Base-by-base conservation (phyloP, 2,329 filamentous ascomycete species). In the Claviceps humidiphila region DNA sequence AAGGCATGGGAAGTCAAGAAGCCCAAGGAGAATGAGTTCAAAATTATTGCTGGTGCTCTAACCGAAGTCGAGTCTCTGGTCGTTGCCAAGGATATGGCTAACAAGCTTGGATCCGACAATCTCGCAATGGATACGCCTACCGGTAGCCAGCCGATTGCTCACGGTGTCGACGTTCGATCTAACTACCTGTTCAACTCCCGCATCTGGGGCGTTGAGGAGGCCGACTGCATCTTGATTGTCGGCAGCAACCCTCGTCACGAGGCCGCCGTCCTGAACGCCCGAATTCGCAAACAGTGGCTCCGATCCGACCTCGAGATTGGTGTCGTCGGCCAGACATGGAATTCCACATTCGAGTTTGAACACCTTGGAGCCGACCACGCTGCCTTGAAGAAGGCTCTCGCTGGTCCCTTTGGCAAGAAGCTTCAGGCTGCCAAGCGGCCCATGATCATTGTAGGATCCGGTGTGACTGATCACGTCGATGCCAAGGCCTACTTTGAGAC, bases 181-280 rank as follows among this genome's bases (percentile, higher is more conserved):
- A 98, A 93, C 74, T 98, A 94, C 71, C 77, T 89, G 45, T 96
- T 98, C 78, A 98, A 98, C 79, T 95, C 90, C 40, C 88, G 79
- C 68, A 95, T 98, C 64, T 85, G 81, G 68, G 93, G 89, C 63
- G 87, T 97, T 40, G 93, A 98, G 71, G 87, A 95, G 64, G 89
- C 91, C 17, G 93, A 97, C 71, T 82, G 79, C 61, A 88, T 98
- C 55, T 83, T 98, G 51, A 82, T 98, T 54, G 81, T 98, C 57
- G 93, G 91, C 59, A 96, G 88, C 67, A 98, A 98, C 75, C 87
- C 93, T 42, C 83, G 93, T 60, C 89, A 95, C 65, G 93, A 98
- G 73, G 93, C 93, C 56, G 89, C 93, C 53, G 89, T 93, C 47
- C 79, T 98, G 45, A 98, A 98, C 65, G 90, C 91, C 58, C 87